Evolutionary conservation across 441 rosid species (phyloP), one percentile per base, ranked within the genome.

Genomic region (Theobroma grandiflorum): DNA sequence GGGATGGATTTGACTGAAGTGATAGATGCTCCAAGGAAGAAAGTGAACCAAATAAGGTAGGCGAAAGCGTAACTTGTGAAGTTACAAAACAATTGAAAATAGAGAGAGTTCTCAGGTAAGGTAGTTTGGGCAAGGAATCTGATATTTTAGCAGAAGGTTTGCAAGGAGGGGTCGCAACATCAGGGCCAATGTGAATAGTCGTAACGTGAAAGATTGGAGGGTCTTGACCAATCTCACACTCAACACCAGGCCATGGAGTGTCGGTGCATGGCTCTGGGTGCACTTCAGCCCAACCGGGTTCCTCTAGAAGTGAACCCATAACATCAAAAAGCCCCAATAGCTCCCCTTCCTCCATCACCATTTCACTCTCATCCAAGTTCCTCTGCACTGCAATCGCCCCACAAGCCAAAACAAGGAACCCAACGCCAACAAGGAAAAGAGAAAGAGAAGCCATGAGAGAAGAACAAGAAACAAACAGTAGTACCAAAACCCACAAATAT

Each of bases 221-320:
- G 75, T 79, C 81, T 26, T 65, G 49, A 63, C 79, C 82, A 71
- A 85, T 58, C 85, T 87, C 90, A 78, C 90, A 89, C 72, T 83
- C 85, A 74, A 87, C 70, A 26, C 89, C 89, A 79, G 86, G 90
- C 91, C 91, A 87, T 79, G 87, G 91, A 15, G 90, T 89, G 63
- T 87, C 83, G 20, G 83, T 84, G 74, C 91, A 89, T 72, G 91
- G 91, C 47, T 79, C 74, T 49, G 87, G 89, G 64, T 89, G 89
- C 45, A 65, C 53, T 69, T 78, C 71, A 11, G 84, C 74, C 89
- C 89, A 87, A 14, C 72, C 55, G 38, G 87, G 87, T 70, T 89
- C 87, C 47, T 85, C 88, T 7, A 89, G 20, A 58, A 89, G 84
- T 2, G 82, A 80, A 75, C 64, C 82, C 72, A 89, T 58, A 31